Conservation (phyloP, 148 eudicot genomes). For the Rhododendron williamsianum region DNA sequence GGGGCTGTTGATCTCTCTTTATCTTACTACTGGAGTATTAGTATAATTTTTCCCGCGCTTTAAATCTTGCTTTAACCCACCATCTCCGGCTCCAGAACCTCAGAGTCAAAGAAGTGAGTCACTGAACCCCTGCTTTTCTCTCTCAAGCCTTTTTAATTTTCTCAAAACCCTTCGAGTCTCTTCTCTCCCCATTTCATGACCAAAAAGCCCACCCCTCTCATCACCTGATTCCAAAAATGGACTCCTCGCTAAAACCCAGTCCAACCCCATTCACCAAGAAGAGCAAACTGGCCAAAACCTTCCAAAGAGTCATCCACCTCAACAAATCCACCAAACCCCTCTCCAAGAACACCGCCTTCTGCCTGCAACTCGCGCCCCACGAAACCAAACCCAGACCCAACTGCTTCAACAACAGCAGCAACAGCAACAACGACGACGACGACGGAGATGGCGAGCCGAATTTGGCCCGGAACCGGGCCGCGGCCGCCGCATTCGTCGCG, state of each 20-base stretch:
- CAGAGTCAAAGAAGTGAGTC: background rate
- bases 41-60: constrained; percentile 29
- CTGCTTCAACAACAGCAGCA: background rate
- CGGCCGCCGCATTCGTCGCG: constrained; percentile 55
- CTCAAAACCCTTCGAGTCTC: too few relatives aligned
- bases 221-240: constrained; percentile 28
- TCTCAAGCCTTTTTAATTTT: background rate
- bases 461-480: constrained; percentile 22
- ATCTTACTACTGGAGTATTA: too few relatives aligned
- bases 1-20: constrained; percentile 16
- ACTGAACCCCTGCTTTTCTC: background rate
- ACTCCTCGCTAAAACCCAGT: constrained; percentile 42
- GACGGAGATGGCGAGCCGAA: background rate
- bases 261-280: constrained; percentile 32
- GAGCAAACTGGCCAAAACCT: constrained; percentile 45
- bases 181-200: background rate
- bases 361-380: constrained; percentile 23
- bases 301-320: constrained; percentile 40
- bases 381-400: constrained; percentile 22
- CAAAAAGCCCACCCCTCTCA: background rate
- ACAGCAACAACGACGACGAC: background rate
- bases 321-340: constrained; percentile 23
- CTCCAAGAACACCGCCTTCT: constrained; percentile 21
- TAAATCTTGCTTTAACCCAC: constrained; percentile 18
- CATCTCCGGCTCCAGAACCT: constrained; percentile 15